A percentile compares a stretch with the other conserved stretches of the same genome.
Conservation (phyloP, 2,329 filamentous ascomycete species). For the Curvularia spicifera region DNA sequence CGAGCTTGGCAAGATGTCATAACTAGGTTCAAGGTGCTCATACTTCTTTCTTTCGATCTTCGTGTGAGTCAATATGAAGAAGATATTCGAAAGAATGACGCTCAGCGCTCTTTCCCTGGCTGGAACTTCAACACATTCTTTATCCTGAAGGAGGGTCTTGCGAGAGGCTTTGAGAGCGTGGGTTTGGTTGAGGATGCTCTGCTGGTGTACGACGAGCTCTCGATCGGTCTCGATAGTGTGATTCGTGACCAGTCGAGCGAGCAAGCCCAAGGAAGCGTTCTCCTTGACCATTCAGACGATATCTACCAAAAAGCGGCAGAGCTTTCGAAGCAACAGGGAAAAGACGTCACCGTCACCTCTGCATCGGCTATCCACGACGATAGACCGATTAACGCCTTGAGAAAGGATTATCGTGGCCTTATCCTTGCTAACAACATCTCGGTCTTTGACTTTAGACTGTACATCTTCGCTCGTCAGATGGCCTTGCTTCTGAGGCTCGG, state of each 20-base stretch:
- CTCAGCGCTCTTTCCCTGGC: conserved; percentile 82
- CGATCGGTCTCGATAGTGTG: conserved; percentile 82
- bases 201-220: conserved; percentile 92
- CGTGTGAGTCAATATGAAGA: conserved; percentile 95
- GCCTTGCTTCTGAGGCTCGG: conserved; percentile 80
- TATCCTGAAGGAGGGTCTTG: conserved; percentile 93
- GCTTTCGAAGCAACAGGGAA: conserved; percentile 30
- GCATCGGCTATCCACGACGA: conserved; percentile 37
- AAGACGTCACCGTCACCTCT: conserved; percentile 7
- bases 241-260: conserved; percentile 73
- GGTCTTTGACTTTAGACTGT: conserved; percentile 91
- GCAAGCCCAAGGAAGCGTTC: conserved; percentile 72
- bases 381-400: conserved; percentile 49
- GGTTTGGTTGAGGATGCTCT: conserved; percentile 94
- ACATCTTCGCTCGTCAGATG: conserved; percentile 90
- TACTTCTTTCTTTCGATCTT: conserved; percentile 86
- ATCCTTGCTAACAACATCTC: conserved; percentile 96
- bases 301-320: conserved; percentile 61
- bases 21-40: conserved; percentile 83
- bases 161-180: conserved; percentile 92
- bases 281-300: conserved; percentile 76
- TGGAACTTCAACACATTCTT: conserved; percentile 99
- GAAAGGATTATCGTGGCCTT: conserved; percentile 85
- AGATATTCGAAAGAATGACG: conserved; percentile 92
- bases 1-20: conserved; percentile 85